Evolutionary conservation across 176 grass and related monocot genomes (phyloP).

Genomic region (Urochloa ruziziensis): DNA sequence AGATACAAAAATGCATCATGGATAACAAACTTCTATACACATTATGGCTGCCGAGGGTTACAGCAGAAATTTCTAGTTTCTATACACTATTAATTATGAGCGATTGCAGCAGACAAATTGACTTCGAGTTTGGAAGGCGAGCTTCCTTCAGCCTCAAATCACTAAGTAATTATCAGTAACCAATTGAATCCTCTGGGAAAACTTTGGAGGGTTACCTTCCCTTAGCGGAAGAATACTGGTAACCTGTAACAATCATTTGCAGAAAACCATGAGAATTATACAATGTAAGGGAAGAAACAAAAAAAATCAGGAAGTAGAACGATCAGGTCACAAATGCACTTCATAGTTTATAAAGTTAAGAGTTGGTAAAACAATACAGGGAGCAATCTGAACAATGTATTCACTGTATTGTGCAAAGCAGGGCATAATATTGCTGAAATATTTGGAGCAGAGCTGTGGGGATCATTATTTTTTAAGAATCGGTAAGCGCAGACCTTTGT

Average conservation of each 20-base stretch:
- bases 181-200: slow-evolving; percentile 69
- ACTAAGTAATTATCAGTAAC: slow-evolving; percentile 56
- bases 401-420: neutral
- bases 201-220: slow-evolving; percentile 50
- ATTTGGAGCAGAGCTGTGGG: neutral
- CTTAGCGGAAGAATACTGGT: slow-evolving; percentile 40
- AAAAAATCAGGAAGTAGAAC: neutral
- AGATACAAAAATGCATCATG: slow-evolving; percentile 18
- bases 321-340: neutral
- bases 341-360: neutral
- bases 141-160: slow-evolving; percentile 34
- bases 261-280: neutral
- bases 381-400: neutral
- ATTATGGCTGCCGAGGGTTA: neutral
- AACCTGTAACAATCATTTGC: slow-evolving; percentile 58
- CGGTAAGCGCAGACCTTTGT: neutral
- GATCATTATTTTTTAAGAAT: neutral
- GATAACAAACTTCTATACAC: neutral
- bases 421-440: neutral
- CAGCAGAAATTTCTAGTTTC: neutral
- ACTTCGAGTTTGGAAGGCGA: neutral
- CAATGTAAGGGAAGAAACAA: neutral
- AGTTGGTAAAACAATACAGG: neutral
- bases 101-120: neutral
- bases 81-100: neutral